phyloP scores from a whole-genome alignment of 2,329 filamentous ascomycete species.

The Phaeosphaeria sp. region DNA sequence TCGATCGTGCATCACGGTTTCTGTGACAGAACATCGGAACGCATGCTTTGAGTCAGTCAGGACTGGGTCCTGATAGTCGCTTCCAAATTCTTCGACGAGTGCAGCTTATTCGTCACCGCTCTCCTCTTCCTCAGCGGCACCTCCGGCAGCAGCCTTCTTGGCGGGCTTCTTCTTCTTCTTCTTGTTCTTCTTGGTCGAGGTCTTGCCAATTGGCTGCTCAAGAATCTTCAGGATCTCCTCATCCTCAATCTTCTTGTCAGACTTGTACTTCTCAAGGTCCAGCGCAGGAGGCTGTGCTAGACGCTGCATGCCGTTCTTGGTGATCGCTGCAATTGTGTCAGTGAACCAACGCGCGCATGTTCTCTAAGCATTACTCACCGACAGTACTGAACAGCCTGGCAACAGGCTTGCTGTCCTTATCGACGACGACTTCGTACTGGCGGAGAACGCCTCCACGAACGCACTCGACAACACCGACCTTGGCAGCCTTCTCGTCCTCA shows the following conservation, averaged over 20 bases:
- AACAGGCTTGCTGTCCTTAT: constrained; percentile 87
- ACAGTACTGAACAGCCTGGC: constrained; percentile 88
- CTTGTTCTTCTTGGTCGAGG: constrained; percentile 78
- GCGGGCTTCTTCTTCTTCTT: constrained; percentile 77
- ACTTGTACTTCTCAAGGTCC: constrained; percentile 84
- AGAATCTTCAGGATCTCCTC: constrained; percentile 95
- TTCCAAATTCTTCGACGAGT: constrained; percentile 1
- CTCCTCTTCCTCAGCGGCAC: constrained; percentile 53
- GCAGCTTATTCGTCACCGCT: constrained; percentile 46
- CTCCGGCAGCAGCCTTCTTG: constrained; percentile 67
- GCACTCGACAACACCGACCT: constrained; percentile 96
- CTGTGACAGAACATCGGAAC: background rate
- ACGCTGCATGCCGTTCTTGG: constrained; percentile 94
- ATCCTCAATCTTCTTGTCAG: constrained; percentile 97
- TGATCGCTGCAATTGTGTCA: constrained; percentile 71
- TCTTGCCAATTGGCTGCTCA: constrained; percentile 77
- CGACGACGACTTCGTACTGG: constrained; percentile 94
- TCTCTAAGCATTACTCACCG: constrained; percentile 68
- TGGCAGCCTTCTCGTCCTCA: constrained; percentile 92
- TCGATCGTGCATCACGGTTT: background rate
- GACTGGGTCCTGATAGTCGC: background rate
- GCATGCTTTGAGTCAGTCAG: background rate
- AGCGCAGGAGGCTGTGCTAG: constrained; percentile 77
- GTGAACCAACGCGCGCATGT: background rate
- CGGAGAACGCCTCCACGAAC: constrained; percentile 91